Conservation (phyloP, 2,329 filamentous ascomycete species). For the Fusarium sp. region DNA sequence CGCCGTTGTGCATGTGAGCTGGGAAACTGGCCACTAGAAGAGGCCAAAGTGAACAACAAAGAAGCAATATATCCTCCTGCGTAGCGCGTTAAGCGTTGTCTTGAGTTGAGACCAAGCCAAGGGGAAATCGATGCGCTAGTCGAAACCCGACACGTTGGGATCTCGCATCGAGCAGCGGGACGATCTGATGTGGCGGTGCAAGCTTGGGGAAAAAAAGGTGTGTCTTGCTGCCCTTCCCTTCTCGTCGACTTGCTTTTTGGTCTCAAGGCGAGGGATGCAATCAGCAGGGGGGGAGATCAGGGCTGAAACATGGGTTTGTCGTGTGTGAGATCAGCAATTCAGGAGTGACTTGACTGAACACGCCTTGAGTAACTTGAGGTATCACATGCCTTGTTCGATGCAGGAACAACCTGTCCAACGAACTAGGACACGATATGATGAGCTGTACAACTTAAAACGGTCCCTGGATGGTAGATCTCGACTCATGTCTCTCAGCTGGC, state of each 20-base stretch:
- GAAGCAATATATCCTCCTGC: neutral
- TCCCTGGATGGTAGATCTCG: neutral
- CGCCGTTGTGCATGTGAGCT: neutral
- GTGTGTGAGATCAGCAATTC: slow-evolving; percentile 13
- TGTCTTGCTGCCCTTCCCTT: slow-evolving; percentile 19
- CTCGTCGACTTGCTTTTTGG: slow-evolving; percentile 10
- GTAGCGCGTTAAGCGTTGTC: neutral
- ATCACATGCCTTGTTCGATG: slow-evolving; percentile 18
- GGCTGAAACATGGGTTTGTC: slow-evolving; percentile 20
- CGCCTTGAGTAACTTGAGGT: slow-evolving; percentile 7
- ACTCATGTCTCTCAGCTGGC: neutral
- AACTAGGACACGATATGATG: neutral
- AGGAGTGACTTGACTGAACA: slow-evolving; percentile 14
- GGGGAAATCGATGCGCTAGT: slow-evolving; percentile 8
- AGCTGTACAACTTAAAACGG: slow-evolving; percentile 1
- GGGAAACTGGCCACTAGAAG: neutral
- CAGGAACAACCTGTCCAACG: neutral
- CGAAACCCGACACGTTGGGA: slow-evolving; percentile 30
- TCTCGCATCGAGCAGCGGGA: slow-evolving; percentile 40
- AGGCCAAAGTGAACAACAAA: neutral
- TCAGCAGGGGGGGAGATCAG: slow-evolving; percentile 14
- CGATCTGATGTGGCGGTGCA: slow-evolving; percentile 37
- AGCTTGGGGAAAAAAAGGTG: slow-evolving; percentile 21
- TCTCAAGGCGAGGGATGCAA: neutral
- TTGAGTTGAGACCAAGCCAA: slow-evolving; percentile 2